A percentile compares a stretch with the other conserved stretches of the same genome.
These are phyloP conservation scores for Nyssa sinensis DNA, from an alignment of 148 eudicot genomes.

Conservation along the genomic window DNA sequence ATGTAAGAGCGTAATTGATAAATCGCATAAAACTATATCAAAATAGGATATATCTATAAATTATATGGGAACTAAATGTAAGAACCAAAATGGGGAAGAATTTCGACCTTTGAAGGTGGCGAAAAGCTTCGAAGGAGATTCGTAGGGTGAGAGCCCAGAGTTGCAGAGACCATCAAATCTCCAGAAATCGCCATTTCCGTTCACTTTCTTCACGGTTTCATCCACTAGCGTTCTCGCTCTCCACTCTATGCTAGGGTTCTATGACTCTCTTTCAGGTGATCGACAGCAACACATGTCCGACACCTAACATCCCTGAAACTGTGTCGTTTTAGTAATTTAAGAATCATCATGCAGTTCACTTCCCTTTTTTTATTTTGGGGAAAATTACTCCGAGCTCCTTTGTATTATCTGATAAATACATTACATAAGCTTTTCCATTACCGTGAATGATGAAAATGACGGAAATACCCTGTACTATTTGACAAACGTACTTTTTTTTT, in stretches of 20 bases:
- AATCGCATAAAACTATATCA: neutral
- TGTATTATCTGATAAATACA: no score
- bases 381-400: no score
- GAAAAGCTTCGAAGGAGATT: constrained; percentile 42
- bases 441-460: no score
- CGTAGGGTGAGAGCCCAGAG: constrained; percentile 45
- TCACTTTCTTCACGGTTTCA: neutral
- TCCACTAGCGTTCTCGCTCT: neutral
- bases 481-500: no score
- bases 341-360: no score
- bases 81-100: constrained; percentile 4
- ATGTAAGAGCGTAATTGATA: neutral
- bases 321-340: no score
- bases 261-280: neutral
- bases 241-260: constrained; percentile 15
- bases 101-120: constrained; percentile 56
- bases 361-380: no score
- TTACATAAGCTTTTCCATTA: no score
- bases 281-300: neutral
- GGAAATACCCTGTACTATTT: no score
- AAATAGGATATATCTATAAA: neutral
- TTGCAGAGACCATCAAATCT: constrained; percentile 67
- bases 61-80: neutral
- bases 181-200: constrained; percentile 70
- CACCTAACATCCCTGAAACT: no score